Evolutionary conservation across 495 filamentous ascomycete genomes (phyloP), one percentile per base, ranked within the genome.

Genomic region (Lentithecium fluviatile): DNA sequence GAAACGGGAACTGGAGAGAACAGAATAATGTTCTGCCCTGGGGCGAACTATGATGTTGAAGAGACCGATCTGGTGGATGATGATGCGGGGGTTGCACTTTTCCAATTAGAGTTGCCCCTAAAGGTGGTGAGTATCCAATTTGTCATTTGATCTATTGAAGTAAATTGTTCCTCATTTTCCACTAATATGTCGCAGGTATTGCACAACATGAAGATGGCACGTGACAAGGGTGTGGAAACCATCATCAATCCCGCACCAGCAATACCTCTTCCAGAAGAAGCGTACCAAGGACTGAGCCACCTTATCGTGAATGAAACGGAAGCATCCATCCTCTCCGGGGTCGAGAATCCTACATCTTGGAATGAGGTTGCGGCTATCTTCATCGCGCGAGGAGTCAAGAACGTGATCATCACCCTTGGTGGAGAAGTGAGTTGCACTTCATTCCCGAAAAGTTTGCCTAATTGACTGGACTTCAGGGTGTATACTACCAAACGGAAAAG

Each of bases 251-350:
- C 93, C 8, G 94, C 92, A 8, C 80, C 85, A 34, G 80, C 82
- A 12, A 67, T 69, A 17, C 75, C 75, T 2, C 66, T 97, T 2
- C 90, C 90, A 0, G 76, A 78, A 3, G 80, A 81, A n/a, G 85
- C 80, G 20, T 94, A 88, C 69, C 47, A 58, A 1, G 83, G 81
- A 2, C 77, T 97, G n/a, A 82, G 83, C 13, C 89, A 95, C 62
- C 73, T 97, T 38, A 82, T 97, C 37, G 78, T 97, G 58, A 97
- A 98, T 68, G 92, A 98, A 75, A 91, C 87, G 0, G 94, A 98
- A 73, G 89, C 92, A 0, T 82, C 85, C 13, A 78, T 91, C 24
- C 78, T 96, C 60, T 82, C 80, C 6, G 79, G 80, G 62, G 64
- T 82, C 10, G 66, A 72, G 24, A 56, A 61, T 45, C 51, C 60